phyloP scores from a whole-genome alignment of 1,139 yeast genomes.

The Schizosaccharomyces versatilis region DNA sequence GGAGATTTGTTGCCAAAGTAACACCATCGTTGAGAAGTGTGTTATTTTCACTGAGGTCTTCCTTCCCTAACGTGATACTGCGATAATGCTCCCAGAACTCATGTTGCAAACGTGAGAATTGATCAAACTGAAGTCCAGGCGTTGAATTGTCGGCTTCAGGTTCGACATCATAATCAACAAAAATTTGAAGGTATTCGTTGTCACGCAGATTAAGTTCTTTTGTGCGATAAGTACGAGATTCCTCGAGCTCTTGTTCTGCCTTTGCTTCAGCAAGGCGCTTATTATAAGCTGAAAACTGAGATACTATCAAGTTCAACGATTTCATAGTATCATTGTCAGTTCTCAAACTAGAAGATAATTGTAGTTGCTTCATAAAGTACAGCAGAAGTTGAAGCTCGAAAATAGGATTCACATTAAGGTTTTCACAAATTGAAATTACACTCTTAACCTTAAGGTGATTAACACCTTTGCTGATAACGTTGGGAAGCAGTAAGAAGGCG shows the following conservation, averaged over 20 bases:
- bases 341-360: neutral
- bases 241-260: conserved; percentile 1
- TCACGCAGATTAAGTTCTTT: conserved; percentile 40
- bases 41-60: neutral
- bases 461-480: neutral
- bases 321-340: neutral
- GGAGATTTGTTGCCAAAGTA: neutral
- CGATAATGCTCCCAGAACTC: neutral
- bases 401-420: neutral
- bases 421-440: neutral
- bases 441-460: neutral
- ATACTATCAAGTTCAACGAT: neutral
- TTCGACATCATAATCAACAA: neutral
- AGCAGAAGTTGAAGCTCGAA: neutral
- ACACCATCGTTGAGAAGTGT: neutral
- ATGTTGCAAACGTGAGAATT: neutral
- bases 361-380: neutral
- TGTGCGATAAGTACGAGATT: conserved; percentile 18
- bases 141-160: neutral
- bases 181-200: neutral
- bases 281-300: neutral
- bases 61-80: neutral
- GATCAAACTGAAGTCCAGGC: neutral
- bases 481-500: neutral
- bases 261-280: neutral